Evolutionary conservation across 441 rosid genomes (phyloP).

Genomic region (Bocquillonia castaneifolia): DNA sequence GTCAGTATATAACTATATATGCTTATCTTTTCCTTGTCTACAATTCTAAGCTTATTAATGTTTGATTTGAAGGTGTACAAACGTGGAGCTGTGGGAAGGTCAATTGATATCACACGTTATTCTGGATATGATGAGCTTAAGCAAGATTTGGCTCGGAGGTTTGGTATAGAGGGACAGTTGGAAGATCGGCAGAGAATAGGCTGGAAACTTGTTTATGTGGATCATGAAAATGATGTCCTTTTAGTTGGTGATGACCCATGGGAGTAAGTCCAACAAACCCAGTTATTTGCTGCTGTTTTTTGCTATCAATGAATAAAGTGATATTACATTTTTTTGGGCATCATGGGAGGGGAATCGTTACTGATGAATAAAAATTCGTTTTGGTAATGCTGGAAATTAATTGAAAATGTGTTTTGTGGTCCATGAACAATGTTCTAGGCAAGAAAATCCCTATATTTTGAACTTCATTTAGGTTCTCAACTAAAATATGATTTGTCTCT

Average conservation of each 20-base stretch:
- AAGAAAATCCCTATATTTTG: background rate
- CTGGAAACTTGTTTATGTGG: constrained; percentile 94
- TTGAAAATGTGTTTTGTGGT: background rate
- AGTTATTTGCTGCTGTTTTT: background rate
- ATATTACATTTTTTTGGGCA: background rate
- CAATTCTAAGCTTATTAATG: constrained; percentile 16
- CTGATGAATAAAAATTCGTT: background rate
- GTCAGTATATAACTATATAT: background rate
- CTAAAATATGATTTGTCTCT: background rate
- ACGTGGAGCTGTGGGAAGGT: constrained; percentile 81
- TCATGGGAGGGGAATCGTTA: background rate
- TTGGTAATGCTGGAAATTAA: background rate
- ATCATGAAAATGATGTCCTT: constrained; percentile 92
- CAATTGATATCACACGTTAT: constrained; percentile 65
- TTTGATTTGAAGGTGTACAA: constrained; percentile 52
- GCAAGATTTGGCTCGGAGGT: constrained; percentile 65
- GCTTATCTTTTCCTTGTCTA: background rate
- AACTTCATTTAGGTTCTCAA: background rate
- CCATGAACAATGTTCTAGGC: no score
- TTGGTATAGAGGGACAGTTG: constrained; percentile 80
- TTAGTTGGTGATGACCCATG: constrained; percentile 98
- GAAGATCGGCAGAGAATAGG: constrained; percentile 60
- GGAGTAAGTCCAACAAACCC: constrained; percentile 63
- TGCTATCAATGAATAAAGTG: background rate
- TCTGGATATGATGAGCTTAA: constrained; percentile 63